phyloP scores from a whole-genome alignment of 2,329 filamentous ascomycete genomes.

The Pestalotiopsis fici region DNA sequence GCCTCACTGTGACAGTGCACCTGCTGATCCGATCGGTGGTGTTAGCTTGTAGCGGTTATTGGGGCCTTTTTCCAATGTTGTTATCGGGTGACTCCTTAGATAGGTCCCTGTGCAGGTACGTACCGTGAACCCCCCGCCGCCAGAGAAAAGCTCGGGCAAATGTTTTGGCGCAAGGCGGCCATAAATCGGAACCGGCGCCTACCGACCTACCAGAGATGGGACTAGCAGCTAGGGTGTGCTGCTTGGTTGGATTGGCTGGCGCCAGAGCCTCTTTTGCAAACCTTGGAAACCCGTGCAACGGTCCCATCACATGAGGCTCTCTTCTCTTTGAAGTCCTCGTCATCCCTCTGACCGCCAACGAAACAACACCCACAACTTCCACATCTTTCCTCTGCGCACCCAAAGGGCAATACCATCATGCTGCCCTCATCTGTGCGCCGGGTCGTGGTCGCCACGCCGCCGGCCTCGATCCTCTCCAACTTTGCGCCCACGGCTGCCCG shows the following conservation, averaged over 20 bases:
- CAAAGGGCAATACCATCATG: conserved; percentile 37
- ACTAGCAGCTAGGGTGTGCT: neutral
- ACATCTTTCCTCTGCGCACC: neutral
- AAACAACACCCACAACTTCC: neutral
- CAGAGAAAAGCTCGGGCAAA: neutral
- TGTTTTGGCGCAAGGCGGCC: neutral
- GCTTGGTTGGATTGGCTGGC: neutral
- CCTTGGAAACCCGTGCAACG: neutral
- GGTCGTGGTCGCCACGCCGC: conserved; percentile 48
- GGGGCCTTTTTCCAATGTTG: neutral
- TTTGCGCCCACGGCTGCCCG: conserved; percentile 42
- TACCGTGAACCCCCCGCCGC: neutral
- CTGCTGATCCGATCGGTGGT: neutral
- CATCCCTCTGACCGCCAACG: neutral
- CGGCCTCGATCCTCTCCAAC: conserved; percentile 43
- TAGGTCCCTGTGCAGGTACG: neutral
- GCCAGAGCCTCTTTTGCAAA: neutral
- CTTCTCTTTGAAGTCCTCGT: neutral
- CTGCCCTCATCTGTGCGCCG: conserved; percentile 58
- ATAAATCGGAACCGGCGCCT: neutral
- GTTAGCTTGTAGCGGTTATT: neutral
- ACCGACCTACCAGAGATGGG: neutral
- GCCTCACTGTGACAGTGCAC: neutral
- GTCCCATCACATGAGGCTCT: conserved; percentile 1
- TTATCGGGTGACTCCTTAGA: neutral